Conservation (phyloP, 768 basidiomycete genomes). For the Suillus discolor region DNA sequence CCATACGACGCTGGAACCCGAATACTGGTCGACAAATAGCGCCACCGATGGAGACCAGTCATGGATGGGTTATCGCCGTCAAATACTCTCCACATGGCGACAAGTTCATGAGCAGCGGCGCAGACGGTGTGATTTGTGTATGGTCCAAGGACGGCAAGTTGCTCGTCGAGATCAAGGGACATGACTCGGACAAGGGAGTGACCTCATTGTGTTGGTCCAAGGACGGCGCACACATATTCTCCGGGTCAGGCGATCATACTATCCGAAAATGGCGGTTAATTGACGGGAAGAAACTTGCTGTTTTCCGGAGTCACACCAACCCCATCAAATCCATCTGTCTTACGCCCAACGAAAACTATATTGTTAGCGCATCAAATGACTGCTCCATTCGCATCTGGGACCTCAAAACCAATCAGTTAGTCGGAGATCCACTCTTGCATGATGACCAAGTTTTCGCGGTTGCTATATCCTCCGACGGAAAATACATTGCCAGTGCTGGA, state of each 20-base stretch:
- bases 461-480: slow-evolving; percentile 79
- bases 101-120: background rate
- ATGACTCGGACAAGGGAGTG: background rate
- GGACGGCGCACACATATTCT: background rate
- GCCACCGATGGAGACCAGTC: background rate
- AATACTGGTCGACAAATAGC: background rate
- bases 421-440: slow-evolving; percentile 59
- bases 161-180: background rate
- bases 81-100: background rate
- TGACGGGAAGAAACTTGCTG: background rate
- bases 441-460: slow-evolving; percentile 77
- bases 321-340: background rate
- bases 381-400: background rate
- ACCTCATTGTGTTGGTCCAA: background rate
- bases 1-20: slow-evolving; percentile 16
- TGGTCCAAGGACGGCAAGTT: background rate
- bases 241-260: background rate
- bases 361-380: background rate
- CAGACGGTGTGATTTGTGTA: background rate
- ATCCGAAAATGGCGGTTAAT: background rate
- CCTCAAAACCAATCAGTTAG: background rate
- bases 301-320: background rate
- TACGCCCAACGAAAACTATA: background rate
- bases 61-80: background rate
- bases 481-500: slow-evolving; percentile 79